phyloP scores from a whole-genome alignment of 2,329 filamentous ascomycete genomes.

The Botryosphaeria dothidea region DNA sequence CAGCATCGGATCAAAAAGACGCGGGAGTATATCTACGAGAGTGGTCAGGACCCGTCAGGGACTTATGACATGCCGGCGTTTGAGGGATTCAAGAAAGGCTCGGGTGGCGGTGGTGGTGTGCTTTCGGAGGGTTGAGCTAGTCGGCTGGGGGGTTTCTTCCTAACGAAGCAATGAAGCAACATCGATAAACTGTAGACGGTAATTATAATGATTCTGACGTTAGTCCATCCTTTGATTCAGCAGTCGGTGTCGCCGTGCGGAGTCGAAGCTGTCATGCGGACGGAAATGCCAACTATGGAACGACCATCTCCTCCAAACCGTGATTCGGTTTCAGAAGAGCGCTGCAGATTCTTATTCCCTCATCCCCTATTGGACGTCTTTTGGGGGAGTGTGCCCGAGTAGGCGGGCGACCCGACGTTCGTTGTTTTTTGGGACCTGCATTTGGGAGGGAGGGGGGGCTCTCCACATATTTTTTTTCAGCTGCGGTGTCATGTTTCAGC shows the following conservation, averaged over 20 bases:
- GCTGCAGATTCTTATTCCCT: background rate
- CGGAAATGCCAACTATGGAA: too few relatives aligned
- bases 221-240: too few relatives aligned
- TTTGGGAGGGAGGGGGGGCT: background rate
- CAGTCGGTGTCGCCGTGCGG: too few relatives aligned
- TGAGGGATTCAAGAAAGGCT: constrained; percentile 18
- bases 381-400: background rate
- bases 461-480: background rate
- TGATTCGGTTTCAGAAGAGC: background rate
- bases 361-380: background rate
- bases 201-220: too few relatives aligned
- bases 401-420: background rate
- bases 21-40: constrained; percentile 53
- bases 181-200: background rate
- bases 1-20: constrained; percentile 51
- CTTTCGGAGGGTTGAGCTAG: constrained; percentile 22
- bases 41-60: constrained; percentile 56
- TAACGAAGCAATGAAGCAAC: background rate
- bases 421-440: background rate
- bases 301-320: background rate
- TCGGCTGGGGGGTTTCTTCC: background rate
- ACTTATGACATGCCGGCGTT: constrained; percentile 54
- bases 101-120: constrained; percentile 18
- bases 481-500: background rate
- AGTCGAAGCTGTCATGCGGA: too few relatives aligned